A percentile compares a stretch with the other conserved stretches of the same genome.
These are phyloP conservation scores for Tricholoma sp. DNA, from an alignment of 768 basidiomycete species.

Conservation along the genomic window DNA sequence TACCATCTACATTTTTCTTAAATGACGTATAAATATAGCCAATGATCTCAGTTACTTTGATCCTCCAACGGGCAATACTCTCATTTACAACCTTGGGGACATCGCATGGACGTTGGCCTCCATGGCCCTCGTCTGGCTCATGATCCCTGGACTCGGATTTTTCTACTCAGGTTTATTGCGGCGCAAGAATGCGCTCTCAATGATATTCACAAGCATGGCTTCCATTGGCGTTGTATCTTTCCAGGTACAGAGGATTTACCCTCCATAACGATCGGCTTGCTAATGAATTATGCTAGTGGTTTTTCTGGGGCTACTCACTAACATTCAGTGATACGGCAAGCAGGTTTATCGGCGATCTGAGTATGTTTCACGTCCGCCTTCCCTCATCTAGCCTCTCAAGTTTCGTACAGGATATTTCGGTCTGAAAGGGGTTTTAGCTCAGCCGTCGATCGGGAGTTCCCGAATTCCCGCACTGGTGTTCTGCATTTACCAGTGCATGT, in stretches of 20 bases:
- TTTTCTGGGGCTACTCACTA: constrained; percentile 95
- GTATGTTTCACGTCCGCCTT: constrained; percentile 33
- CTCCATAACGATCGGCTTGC: neutral
- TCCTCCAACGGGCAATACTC: constrained; percentile 20
- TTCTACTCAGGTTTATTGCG: constrained; percentile 90
- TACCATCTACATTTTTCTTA: neutral
- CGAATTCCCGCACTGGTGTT: constrained; percentile 74
- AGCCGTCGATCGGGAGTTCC: constrained; percentile 67
- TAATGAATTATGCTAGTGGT: constrained; percentile 54
- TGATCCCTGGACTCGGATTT: constrained; percentile 83
- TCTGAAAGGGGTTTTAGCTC: constrained; percentile 69
- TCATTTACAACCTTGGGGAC: constrained; percentile 45
- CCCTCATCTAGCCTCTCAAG: neutral
- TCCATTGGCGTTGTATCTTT: constrained; percentile 77
- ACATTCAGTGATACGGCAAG: constrained; percentile 78
- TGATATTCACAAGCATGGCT: constrained; percentile 81
- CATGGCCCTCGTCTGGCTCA: constrained; percentile 80
- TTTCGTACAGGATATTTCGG: constrained; percentile 65
- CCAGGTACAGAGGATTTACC: constrained; percentile 48
- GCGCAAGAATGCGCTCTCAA: constrained; percentile 89
- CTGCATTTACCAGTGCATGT: constrained; percentile 87
- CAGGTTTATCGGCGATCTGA: constrained; percentile 81
- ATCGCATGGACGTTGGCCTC: constrained; percentile 58
- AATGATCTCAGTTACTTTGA: constrained; percentile 29
- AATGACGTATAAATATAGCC: constrained; percentile 20